phyloP scores from a whole-genome alignment of 345 rosid genomes.

The Hibiscus mutabilis region DNA sequence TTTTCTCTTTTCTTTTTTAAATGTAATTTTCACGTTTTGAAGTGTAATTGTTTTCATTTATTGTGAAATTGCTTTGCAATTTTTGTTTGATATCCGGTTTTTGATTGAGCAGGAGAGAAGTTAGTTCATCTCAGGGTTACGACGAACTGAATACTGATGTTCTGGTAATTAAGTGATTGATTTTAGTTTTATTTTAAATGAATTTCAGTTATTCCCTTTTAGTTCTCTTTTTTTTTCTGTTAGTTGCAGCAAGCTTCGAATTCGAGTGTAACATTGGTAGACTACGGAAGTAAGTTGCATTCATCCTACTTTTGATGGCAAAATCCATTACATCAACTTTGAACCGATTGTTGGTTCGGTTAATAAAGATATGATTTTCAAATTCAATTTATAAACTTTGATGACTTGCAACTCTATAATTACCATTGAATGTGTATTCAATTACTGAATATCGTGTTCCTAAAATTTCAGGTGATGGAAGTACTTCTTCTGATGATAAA shows the following conservation, averaged over 20 bases:
- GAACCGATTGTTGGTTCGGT: background rate
- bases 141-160: constrained; percentile 37
- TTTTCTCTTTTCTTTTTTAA: background rate
- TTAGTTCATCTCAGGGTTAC: constrained; percentile 26
- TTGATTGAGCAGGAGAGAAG: constrained; percentile 45
- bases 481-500: constrained; percentile 33
- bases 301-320: background rate
- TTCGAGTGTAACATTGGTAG: constrained; percentile 35
- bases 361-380: background rate
- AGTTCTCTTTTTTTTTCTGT: background rate
- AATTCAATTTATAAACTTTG: too few species aligned
- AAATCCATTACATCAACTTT: background rate
- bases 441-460: too few species aligned
- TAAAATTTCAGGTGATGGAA: constrained; percentile 37
- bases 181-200: background rate
- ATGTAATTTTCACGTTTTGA: background rate
- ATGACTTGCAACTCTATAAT: too few species aligned
- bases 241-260: constrained; percentile 32
- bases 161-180: constrained; percentile 30
- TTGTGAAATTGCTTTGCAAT: background rate
- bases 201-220: background rate
- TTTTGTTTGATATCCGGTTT: background rate
- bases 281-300: constrained; percentile 44
- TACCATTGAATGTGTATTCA: too few species aligned
- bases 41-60: background rate